Percentiles rank a stretch among this genome's conserved stretches.
phyloP scores from a whole-genome alignment of 2,329 filamentous ascomycete genomes.

The Grosmannia penicillata region DNA sequence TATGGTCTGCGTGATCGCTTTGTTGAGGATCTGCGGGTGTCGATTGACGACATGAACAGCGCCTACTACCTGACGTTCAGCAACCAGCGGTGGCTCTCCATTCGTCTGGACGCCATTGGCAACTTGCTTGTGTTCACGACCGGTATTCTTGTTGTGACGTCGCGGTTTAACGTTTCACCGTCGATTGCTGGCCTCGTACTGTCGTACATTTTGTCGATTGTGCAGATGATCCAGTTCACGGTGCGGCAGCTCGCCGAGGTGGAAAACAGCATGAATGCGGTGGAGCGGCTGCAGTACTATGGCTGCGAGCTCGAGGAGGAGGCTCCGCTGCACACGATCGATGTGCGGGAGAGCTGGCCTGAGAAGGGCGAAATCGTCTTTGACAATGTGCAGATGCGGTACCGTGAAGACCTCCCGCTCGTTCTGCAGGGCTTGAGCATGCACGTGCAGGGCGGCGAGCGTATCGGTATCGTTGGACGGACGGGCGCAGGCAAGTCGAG shows the following conservation, averaged over 20 bases:
- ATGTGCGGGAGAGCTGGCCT: constrained; percentile 67
- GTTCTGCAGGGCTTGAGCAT: constrained; percentile 58
- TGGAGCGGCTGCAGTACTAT: constrained; percentile 84
- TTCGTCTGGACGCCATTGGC: constrained; percentile 73
- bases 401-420: constrained; percentile 55
- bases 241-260: constrained; percentile 89
- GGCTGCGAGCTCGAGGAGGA: constrained; percentile 78
- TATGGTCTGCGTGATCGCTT: constrained; percentile 75
- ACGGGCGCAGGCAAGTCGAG: constrained; percentile 74
- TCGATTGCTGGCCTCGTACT: constrained; percentile 79
- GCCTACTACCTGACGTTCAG: constrained; percentile 93
- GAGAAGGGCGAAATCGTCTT: constrained; percentile 72
- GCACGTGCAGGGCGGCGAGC: constrained; percentile 60
- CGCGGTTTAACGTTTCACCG: constrained; percentile 70
- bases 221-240: constrained; percentile 92
- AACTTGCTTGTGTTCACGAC: constrained; percentile 75
- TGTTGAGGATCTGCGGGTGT: constrained; percentile 47
- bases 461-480: constrained; percentile 67
- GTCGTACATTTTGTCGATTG: constrained; percentile 84
- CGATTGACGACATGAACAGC: constrained; percentile 83
- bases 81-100: constrained; percentile 85
- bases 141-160: constrained; percentile 83
- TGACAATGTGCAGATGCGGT: constrained; percentile 63
- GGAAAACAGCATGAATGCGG: constrained; percentile 96
- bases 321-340: constrained; percentile 62